Evolutionary conservation across 352 stramenopile genomes (phyloP).

Genomic region (Pythium brachiatum): DNA sequence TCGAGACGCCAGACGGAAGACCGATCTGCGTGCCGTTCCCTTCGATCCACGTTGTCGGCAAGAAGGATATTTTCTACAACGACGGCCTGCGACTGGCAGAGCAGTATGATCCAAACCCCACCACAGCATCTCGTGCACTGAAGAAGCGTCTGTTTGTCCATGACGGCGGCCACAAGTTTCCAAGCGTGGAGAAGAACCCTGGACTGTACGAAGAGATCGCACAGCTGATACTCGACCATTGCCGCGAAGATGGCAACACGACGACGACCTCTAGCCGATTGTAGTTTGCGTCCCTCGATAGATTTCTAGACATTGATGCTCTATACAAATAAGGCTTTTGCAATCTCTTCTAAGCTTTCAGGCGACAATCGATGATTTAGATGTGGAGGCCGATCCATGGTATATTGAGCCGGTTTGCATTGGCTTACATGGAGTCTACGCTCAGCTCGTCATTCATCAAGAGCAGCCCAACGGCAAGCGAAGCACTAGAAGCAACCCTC

Average conservation of each 20-base stretch:
- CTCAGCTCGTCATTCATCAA: no score
- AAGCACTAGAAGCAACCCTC: no score
- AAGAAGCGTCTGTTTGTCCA: conserved; percentile 26
- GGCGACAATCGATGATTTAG: no score
- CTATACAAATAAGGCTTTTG: neutral
- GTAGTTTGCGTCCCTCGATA: neutral
- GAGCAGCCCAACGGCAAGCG: no score
- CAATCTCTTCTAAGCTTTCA: no score
- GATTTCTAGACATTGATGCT: neutral
- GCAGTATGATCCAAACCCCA: conserved; percentile 20
- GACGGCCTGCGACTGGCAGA: conserved; percentile 37
- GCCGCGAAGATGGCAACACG: conserved; percentile 1
- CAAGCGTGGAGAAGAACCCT: conserved; percentile 17
- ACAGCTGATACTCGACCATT: conserved; percentile 16
- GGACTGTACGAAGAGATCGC: conserved; percentile 33
- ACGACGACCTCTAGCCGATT: conserved; percentile 1
- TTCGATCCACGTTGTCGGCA: conserved; percentile 65
- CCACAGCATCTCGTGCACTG: conserved; percentile 2
- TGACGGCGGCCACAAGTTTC: conserved; percentile 33
- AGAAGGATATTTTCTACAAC: conserved; percentile 45
- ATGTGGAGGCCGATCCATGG: no score
- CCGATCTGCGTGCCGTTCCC: conserved; percentile 41
- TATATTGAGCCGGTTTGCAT: no score
- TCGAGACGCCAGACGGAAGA: conserved; percentile 35
- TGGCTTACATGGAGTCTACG: no score